Conservation (phyloP, 306 rosid species). For the Cicer yamashitae region DNA sequence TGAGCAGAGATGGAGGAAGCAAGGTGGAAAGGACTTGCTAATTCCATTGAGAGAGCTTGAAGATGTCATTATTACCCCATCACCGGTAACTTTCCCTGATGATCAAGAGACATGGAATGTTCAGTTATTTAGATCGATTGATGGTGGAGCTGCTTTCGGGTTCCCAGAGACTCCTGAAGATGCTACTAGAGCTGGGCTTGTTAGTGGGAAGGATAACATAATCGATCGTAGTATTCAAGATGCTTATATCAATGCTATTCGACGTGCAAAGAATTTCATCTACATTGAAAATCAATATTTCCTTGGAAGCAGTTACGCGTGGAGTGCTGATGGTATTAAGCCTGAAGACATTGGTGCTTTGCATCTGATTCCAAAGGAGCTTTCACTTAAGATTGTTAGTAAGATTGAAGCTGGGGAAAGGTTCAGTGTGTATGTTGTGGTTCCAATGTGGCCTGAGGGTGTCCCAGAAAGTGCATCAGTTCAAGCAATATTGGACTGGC, state of each 20-base stretch:
- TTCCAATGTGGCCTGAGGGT: slow-evolving; percentile 84
- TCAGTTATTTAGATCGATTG: slow-evolving; percentile 70
- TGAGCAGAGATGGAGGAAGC: slow-evolving; percentile 78
- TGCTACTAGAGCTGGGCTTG: slow-evolving; percentile 65
- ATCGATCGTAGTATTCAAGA: slow-evolving; percentile 73
- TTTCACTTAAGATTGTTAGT: slow-evolving; percentile 65
- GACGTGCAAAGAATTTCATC: slow-evolving; percentile 71
- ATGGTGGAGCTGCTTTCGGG: slow-evolving; percentile 80
- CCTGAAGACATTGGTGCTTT: slow-evolving; percentile 70
- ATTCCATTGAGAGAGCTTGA: slow-evolving; percentile 57
- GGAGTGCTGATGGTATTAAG: slow-evolving; percentile 64
- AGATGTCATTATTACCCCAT: slow-evolving; percentile 61
- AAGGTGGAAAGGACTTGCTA: slow-evolving; percentile 69
- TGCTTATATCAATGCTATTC: slow-evolving; percentile 69
- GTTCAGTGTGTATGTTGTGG: slow-evolving; percentile 66
- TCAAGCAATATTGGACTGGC: slow-evolving; percentile 81
- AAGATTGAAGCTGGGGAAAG: slow-evolving; percentile 80
- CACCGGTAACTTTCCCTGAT: slow-evolving; percentile 64
- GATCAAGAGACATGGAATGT: slow-evolving; percentile 73
- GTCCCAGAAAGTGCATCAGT: slow-evolving; percentile 66
- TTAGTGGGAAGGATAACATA: slow-evolving; percentile 72
- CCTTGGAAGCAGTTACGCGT: slow-evolving; percentile 67
- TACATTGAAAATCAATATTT: slow-evolving; percentile 75
- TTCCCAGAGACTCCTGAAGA: slow-evolving; percentile 75
- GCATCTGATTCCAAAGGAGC: slow-evolving; percentile 71